Percentiles rank a stretch among this genome's conserved stretches.
Evolutionary conservation across 768 basidiomycete genomes (phyloP).

Genomic region (Boletus vinaceobasis): DNA sequence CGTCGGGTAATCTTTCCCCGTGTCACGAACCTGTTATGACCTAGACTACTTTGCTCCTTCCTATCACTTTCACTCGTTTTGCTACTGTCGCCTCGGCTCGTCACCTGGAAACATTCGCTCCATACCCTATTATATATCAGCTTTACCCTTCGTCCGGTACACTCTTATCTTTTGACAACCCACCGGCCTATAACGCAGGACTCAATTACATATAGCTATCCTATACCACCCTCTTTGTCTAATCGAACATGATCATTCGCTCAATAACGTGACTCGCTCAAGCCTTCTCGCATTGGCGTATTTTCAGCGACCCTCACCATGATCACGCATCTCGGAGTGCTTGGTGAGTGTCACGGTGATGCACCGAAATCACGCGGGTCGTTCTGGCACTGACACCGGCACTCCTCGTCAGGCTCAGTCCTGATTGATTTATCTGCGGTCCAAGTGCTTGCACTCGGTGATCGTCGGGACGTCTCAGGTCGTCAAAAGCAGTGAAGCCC

Average conservation of each 20-base stretch:
- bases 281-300: neutral
- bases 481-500: neutral
- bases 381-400: no score
- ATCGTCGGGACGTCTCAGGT: neutral
- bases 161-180: neutral
- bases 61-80: conserved; percentile 19
- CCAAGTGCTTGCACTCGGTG: neutral
- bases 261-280: neutral
- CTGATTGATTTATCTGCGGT: no score
- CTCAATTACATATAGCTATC: neutral
- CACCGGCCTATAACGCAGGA: neutral
- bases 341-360: no score
- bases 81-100: neutral
- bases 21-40: neutral
- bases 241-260: neutral
- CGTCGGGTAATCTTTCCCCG: neutral
- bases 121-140: conserved; percentile 7
- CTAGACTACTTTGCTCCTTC: neutral
- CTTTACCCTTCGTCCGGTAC: neutral
- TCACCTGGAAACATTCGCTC: conserved; percentile 1
- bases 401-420: no score
- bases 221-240: conserved; percentile 9
- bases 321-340: neutral
- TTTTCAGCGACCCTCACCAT: no score
- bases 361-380: no score